Base-by-base conservation (phyloP, 495 filamentous ascomycete genomes). In the Penicillium argentinense region DNA sequence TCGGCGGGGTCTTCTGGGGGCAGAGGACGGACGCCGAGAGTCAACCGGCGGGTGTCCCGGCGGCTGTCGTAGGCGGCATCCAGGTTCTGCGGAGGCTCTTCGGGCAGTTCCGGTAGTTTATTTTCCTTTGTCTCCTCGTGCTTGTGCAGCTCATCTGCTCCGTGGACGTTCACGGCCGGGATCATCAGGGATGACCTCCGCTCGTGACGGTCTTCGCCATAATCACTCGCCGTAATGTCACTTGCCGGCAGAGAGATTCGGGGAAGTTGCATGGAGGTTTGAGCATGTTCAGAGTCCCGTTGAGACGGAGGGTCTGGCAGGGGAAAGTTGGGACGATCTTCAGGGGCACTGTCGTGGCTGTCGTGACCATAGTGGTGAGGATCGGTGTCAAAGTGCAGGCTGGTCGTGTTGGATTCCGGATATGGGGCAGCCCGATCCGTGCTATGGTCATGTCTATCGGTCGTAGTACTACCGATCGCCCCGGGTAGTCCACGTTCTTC, bases 21-120 rank as follows among this genome's bases (percentile, higher is more conserved):
- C 25, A 98, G 78, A 33, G 93, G 93, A n/a, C 95, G 85, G 57
- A 95, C 79, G 19, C 91, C 90, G 60, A 97, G 86, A 9, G 91
- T 96, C 48, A 95, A 69, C 47, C 91, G 83, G 33, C 80, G 81
- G 39, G 79, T 78, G 56, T 93, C 84, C 29, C 82, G 74, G 21
- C 72, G 79, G 21, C 40, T 40, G 37, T 70, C 64, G 40, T 56
- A 59, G 14, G 36, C 39, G 7, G 43, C 58, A 42, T 42, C 60
- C 25, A 61, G 54, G 23, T 51, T 67, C 9, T 49, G 51, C 6
- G 14, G 33, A 6, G 57, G 38, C 19, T 67, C 64, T 39, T 69
- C 62, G 18, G 60, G 43, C 16, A 55, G 29, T 17, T 57, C 44
- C 19, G 52, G 40, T 12, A 54, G 40, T 18, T 48, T 26, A 6